phyloP scores from a whole-genome alignment of 306 rosid genomes.

The Gleditsia sinensis region DNA sequence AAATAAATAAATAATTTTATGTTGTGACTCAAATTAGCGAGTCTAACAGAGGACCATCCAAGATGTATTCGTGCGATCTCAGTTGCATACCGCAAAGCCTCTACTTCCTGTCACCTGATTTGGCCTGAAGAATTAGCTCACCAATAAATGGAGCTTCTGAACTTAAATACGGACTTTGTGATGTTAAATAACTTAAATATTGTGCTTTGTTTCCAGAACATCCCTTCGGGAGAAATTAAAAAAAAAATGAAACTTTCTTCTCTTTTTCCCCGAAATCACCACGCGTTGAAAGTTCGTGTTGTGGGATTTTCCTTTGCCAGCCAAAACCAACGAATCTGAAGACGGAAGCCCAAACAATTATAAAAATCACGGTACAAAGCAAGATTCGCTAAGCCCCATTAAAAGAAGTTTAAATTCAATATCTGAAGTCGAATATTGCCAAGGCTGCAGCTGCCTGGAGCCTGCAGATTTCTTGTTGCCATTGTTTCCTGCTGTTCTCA shows the following conservation, averaged over 20 bases:
- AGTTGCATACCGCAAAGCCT: not conserved
- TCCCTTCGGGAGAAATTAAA: too few species aligned
- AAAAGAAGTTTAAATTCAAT: not conserved
- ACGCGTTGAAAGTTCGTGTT: not conserved
- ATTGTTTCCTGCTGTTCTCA: slow-evolving; percentile 19
- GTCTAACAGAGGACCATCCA: not conserved
- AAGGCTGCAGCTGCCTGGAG: slow-evolving; percentile 5
- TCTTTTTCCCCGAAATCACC: not conserved
- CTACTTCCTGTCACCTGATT: not conserved
- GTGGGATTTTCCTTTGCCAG: not conserved
- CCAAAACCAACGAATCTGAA: not conserved
- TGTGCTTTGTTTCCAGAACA: not conserved
- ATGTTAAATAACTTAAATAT: not conserved
- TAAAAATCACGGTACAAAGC: not conserved
- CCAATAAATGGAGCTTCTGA: not conserved
- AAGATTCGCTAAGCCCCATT: not conserved
- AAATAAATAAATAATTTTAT: not conserved
- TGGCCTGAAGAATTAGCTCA: not conserved
- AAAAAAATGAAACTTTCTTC: not conserved
- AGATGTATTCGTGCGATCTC: not conserved
- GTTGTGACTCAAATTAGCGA: not conserved
- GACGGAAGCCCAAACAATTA: not conserved
- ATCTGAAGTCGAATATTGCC: not conserved
- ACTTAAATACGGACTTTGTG: not conserved
- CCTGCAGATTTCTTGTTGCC: not conserved